These are phyloP conservation scores for Phascolomyces articulosus DNA, from an alignment of 371 early-diverging fungal species.

Conservation along the genomic window DNA sequence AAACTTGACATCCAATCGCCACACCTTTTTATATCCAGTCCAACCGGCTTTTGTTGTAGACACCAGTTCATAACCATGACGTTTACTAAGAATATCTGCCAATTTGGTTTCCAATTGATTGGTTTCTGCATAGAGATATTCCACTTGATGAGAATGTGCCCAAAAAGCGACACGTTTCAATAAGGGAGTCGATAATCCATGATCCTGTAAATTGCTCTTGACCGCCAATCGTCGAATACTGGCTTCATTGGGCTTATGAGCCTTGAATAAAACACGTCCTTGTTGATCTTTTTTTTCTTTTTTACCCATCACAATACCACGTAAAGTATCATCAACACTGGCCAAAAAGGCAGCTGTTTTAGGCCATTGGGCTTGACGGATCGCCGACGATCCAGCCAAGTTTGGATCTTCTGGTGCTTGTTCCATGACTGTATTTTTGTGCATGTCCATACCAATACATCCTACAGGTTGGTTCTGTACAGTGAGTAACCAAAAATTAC, in stretches of 20 bases:
- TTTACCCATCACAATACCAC: conserved; percentile 12
- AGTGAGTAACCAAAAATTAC: conserved; percentile 55
- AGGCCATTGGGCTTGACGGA: conserved; percentile 38
- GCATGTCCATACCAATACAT: conserved; percentile 48
- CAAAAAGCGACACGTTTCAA: conserved; percentile 51
- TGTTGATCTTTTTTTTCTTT: background rate
- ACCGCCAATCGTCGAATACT: conserved; percentile 48
- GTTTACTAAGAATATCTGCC: conserved; percentile 39
- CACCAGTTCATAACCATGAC: conserved; percentile 40
- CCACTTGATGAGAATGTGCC: conserved; percentile 49
- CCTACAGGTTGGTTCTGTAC: conserved; percentile 45
- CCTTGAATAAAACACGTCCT: conserved; percentile 24
- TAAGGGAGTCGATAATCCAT: conserved; percentile 49
- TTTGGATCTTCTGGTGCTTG: background rate
- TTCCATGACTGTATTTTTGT: conserved; percentile 15
- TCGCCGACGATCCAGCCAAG: conserved; percentile 26
- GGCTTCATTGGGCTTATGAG: conserved; percentile 47
- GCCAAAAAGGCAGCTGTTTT: conserved; percentile 29
- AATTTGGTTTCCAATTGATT: conserved; percentile 38
- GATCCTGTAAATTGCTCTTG: conserved; percentile 46
- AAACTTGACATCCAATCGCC: conserved; percentile 47
- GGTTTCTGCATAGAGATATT: conserved; percentile 50
- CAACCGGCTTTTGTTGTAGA: conserved; percentile 30
- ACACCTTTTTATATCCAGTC: conserved; percentile 30
- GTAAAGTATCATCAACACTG: conserved; percentile 35